Conservation (phyloP, 768 basidiomycete genomes). For the Russula abietina region DNA sequence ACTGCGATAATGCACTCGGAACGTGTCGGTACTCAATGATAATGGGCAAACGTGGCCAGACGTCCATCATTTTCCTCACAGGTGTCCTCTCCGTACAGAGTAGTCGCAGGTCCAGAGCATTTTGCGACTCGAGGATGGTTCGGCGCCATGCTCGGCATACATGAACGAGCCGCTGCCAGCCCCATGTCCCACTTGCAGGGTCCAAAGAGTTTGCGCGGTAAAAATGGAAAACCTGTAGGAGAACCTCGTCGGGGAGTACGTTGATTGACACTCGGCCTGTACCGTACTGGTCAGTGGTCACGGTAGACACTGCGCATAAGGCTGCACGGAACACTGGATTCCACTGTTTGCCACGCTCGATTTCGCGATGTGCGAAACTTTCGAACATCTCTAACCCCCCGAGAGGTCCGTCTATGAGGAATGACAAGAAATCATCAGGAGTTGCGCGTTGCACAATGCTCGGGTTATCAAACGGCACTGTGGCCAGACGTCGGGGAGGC, state of each 20-base stretch:
- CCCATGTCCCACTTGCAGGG: not conserved
- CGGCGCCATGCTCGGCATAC: not conserved
- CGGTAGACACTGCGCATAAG: not conserved
- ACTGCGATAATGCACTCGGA: not conserved
- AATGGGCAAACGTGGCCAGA: not conserved
- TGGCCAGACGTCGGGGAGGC: not conserved
- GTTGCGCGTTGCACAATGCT: not conserved
- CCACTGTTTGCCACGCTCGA: not conserved
- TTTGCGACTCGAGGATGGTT: not conserved
- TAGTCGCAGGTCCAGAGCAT: not conserved
- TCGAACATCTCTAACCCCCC: not conserved
- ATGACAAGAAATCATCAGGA: not conserved
- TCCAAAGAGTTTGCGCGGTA: not conserved
- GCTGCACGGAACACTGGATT: not conserved
- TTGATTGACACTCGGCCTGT: not conserved
- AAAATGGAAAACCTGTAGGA: not conserved
- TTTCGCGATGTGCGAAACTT: not conserved
- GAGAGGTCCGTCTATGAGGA: not conserved
- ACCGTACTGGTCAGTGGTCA: not conserved
- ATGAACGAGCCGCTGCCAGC: not conserved
- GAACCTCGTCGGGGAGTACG: not conserved
- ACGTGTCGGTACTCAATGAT: not conserved
- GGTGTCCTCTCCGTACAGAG: not conserved
- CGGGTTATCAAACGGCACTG: not conserved
- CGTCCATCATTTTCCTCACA: not conserved